Percentiles rank a stretch among this genome's conserved stretches.
These are phyloP conservation scores for Butyriboletus loyo DNA, from an alignment of 768 basidiomycete genomes.

Conservation along the genomic window DNA sequence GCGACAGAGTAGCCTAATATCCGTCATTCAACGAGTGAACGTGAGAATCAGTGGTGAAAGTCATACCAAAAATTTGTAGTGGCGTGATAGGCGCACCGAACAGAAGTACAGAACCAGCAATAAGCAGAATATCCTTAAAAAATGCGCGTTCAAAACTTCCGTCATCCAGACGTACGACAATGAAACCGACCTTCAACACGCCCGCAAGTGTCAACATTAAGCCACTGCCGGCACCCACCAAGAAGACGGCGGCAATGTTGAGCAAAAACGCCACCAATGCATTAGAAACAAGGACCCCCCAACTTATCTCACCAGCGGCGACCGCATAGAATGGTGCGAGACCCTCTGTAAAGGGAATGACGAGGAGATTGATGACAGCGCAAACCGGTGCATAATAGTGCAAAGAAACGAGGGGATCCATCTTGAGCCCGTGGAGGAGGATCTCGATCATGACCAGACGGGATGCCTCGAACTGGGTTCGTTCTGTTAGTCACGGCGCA, in stretches of 20 bases:
- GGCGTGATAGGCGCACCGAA: slow-evolving; percentile 80
- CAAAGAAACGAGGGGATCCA: slow-evolving; percentile 94
- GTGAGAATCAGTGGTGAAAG: not conserved
- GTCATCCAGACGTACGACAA: not conserved
- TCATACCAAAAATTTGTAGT: slow-evolving; percentile 76
- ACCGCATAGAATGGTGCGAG: slow-evolving; percentile 80
- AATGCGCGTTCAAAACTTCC: slow-evolving; percentile 9
- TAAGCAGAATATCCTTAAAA: slow-evolving; percentile 85
- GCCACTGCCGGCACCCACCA: slow-evolving; percentile 85
- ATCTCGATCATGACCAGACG: slow-evolving; percentile 96
- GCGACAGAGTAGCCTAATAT: slow-evolving; percentile 81
- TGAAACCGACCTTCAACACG: slow-evolving; percentile 72
- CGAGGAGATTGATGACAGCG: slow-evolving; percentile 78
- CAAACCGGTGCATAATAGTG: slow-evolving; percentile 98
- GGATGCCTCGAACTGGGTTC: slow-evolving; percentile 78
- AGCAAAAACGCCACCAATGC: slow-evolving; percentile 84
- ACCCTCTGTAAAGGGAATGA: slow-evolving; percentile 93
- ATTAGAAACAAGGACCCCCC: slow-evolving; percentile 74
- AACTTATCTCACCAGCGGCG: slow-evolving; percentile 50
- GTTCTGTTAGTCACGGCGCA: not conserved
- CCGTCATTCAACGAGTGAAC: not conserved
- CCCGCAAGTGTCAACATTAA: slow-evolving; percentile 91
- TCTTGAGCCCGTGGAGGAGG: slow-evolving; percentile 91
- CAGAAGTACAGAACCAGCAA: slow-evolving; percentile 84
- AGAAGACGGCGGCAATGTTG: slow-evolving; percentile 92